Evolutionary conservation across 208 protist species (phyloP).

Genomic region (Blechomonas ayalai): DNA sequence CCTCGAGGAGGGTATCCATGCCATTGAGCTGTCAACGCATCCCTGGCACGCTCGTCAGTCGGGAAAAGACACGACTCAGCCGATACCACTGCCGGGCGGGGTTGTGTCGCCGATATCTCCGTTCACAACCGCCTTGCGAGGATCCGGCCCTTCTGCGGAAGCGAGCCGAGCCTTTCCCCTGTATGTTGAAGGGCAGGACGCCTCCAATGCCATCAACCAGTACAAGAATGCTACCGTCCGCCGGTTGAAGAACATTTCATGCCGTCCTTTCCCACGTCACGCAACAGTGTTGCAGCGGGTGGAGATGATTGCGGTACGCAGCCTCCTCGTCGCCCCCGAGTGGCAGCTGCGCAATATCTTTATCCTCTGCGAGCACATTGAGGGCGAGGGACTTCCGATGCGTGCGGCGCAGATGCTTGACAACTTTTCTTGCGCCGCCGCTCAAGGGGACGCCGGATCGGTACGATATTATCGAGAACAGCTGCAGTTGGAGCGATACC

Average conservation of each 20-base stretch:
- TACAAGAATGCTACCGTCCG: constrained; percentile 47
- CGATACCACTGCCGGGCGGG: neutral
- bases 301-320: constrained; percentile 60
- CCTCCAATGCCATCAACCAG: too few relatives aligned
- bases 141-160: too few relatives aligned
- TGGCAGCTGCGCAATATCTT: constrained; percentile 79
- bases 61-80: constrained; percentile 5
- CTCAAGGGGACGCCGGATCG: constrained; percentile 6
- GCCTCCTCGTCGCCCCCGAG: constrained; percentile 49
- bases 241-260: constrained; percentile 67
- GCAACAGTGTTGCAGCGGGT: constrained; percentile 64
- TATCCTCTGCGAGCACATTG: constrained; percentile 59
- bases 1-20: constrained; percentile 75
- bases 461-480: constrained; percentile 33
- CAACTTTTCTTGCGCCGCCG: constrained; percentile 32
- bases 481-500: constrained; percentile 56
- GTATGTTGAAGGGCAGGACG: too few relatives aligned
- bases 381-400: constrained; percentile 57
- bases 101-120: neutral
- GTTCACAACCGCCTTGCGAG: neutral
- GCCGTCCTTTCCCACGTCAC: constrained; percentile 38
- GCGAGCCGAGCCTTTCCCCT: too few relatives aligned
- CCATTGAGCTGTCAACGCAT: constrained; percentile 35
- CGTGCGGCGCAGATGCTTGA: constrained; percentile 41
- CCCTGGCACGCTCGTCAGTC: neutral